A percentile compares a stretch with the other conserved stretches of the same genome.
Conservation (phyloP, 2,329 filamentous ascomycete species). For the Fusarium sp. region DNA sequence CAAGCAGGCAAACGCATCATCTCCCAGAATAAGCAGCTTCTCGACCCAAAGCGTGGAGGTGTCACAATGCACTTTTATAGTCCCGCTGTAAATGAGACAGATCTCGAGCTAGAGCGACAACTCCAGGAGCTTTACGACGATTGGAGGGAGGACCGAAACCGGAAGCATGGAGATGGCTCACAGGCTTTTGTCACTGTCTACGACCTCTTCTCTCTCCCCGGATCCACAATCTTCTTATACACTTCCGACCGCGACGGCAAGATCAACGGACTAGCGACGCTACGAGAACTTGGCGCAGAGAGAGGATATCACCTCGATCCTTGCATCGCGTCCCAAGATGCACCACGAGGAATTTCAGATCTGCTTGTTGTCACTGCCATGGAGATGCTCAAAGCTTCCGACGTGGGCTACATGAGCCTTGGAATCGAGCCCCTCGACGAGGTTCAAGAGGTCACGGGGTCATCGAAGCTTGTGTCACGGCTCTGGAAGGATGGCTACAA, state of each 20-base stretch:
- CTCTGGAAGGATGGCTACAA: slow-evolving; percentile 10
- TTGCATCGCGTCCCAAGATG: slow-evolving; percentile 2
- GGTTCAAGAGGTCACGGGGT: not conserved
- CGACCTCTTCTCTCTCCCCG: not conserved
- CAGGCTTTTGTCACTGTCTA: slow-evolving; percentile 18
- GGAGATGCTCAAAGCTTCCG: not conserved
- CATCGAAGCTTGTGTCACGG: not conserved
- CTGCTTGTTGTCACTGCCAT: slow-evolving; percentile 6
- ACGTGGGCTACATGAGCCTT: slow-evolving; percentile 6
- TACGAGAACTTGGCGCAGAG: slow-evolving; percentile 5
- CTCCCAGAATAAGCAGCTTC: slow-evolving; percentile 8
- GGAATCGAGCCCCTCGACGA: not conserved
- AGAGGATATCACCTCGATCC: slow-evolving; percentile 16
- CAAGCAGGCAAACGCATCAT: slow-evolving; percentile 13
- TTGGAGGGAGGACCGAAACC: slow-evolving; percentile 7
- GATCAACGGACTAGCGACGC: slow-evolving; percentile 7
- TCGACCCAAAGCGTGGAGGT: not conserved
- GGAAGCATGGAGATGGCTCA: not conserved
- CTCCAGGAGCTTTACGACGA: slow-evolving; percentile 7
- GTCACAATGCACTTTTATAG: not conserved
- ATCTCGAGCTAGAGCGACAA: not conserved
- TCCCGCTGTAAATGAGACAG: not conserved
- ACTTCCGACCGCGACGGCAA: not conserved
- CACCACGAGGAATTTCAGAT: slow-evolving; percentile 5
- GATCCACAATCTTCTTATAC: slow-evolving; percentile 2